Evolutionary conservation across 2,329 filamentous ascomycete species (phyloP), one percentile per base, ranked within the genome.

Genomic region (Albophoma yamanashiensis): DNA sequence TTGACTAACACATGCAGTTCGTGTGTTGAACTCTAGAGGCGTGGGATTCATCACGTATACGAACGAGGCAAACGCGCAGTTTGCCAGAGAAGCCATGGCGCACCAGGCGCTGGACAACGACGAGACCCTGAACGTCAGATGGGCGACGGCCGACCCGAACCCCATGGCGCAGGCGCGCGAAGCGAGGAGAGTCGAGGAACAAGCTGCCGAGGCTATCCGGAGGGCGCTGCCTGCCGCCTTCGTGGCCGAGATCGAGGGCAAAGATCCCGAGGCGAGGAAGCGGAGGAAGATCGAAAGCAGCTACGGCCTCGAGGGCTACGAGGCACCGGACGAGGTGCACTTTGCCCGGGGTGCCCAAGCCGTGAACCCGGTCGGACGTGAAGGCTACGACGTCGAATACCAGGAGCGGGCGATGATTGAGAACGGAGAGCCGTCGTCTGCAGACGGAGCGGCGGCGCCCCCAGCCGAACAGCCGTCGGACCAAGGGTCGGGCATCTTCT

Each of bases 101-200:
- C 91, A 97, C 70, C 94, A 99, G 75, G 85, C 86, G 0, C 79
- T 99, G 36, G 94, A 99, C 68, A 89, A 97, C 73, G 88, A 86
- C 63, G 94, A 99, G 75, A 87, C 97, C 27, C 78, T 99, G 34
- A 99, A 99, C 73, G 92, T 99, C 56, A 83, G 95, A 64, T 99
- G 94, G 94, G 94, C 94, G 50, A 99, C 94, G 0, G 89, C 91
- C 8, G 94, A 99, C 70, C 94, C 94, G 1, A 99, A 99, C 67
- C 94, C 94, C 0, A 87, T 94, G 79, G 92, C 93, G 2, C 91
- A 96, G 73, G 95, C 95, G 64, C 83, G 95, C 62, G 94, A 99
- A 75, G 93, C 89, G 3, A 82, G 89, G 45, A 82, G 88, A 47
- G 88, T 99, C 62, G 94, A 99, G 71, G 94, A 99, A 70, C 94